Evolutionary conservation across 805 yeast species (phyloP).

Genomic region (Candida ficus): DNA sequence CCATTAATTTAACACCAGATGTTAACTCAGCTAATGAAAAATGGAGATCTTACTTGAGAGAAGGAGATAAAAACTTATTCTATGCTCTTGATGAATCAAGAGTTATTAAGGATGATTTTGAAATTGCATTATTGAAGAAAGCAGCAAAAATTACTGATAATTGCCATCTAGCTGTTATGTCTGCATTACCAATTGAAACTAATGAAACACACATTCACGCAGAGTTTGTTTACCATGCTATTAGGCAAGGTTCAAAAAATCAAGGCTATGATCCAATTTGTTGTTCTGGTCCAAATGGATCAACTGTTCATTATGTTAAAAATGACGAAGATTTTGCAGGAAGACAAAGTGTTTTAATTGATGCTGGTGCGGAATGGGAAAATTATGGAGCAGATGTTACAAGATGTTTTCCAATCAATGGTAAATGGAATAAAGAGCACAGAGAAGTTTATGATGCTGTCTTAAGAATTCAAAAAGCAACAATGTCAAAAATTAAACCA

Average conservation of each 20-base stretch:
- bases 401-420: slow-evolving; percentile 87
- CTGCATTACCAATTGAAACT: slow-evolving; percentile 80
- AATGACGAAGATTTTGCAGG: slow-evolving; percentile 62
- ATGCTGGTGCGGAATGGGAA: slow-evolving; percentile 97
- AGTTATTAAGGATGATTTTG: slow-evolving; percentile 77
- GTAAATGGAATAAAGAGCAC: slow-evolving; percentile 87
- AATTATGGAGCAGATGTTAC: slow-evolving; percentile 93
- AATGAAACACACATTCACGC: slow-evolving; percentile 94
- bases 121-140: slow-evolving; percentile 66
- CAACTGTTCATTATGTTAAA: slow-evolving; percentile 84
- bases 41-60: slow-evolving; percentile 33
- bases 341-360: slow-evolving; percentile 70
- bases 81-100: slow-evolving; percentile 86
- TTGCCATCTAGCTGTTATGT: slow-evolving; percentile 88
- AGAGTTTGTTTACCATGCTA: slow-evolving; percentile 87
- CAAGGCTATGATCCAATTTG: slow-evolving; percentile 94
- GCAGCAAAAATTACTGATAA: slow-evolving; percentile 85
- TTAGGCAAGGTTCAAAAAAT: slow-evolving; percentile 87
- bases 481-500: slow-evolving; percentile 70
- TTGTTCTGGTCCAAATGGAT: slow-evolving; percentile 87
- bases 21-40: slow-evolving; percentile 36
- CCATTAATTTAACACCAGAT: slow-evolving; percentile 47
- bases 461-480: slow-evolving; percentile 69
- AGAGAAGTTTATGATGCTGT: slow-evolving; percentile 77
- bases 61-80: slow-evolving; percentile 45